Percentiles rank a stretch among this genome's conserved stretches.
phyloP scores from a whole-genome alignment of 2,329 filamentous ascomycete genomes.

The Cytospora paraplurivora region DNA sequence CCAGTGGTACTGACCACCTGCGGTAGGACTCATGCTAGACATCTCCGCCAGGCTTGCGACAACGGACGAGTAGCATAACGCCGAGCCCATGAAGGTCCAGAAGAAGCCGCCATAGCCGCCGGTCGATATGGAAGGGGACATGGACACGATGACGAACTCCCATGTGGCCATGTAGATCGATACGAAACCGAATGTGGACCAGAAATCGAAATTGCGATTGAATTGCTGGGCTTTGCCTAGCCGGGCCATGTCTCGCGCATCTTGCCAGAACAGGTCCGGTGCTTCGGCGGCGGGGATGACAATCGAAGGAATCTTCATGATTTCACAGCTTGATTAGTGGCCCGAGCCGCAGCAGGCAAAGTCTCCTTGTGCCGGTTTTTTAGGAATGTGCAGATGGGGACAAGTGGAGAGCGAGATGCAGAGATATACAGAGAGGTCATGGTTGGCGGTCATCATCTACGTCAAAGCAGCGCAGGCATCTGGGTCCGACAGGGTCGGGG shows the following conservation, averaged over 20 bases:
- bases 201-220: slow-evolving; percentile 30
- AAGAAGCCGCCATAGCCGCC: slow-evolving; percentile 33
- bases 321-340: not conserved
- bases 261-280: not conserved
- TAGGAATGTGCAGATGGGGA: not conserved
- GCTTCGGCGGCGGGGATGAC: slow-evolving; percentile 10
- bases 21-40: slow-evolving; percentile 26
- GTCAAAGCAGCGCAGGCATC: not conserved
- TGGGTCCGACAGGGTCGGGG: slow-evolving; percentile 1
- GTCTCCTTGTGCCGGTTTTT: not conserved
- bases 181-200: slow-evolving; percentile 32
- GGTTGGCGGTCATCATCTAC: not conserved
- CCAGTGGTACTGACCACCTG: slow-evolving; percentile 28
- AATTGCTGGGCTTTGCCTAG: slow-evolving; percentile 31
- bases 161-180: slow-evolving; percentile 35
- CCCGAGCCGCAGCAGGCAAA: not conserved
- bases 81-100: slow-evolving; percentile 32
- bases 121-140: slow-evolving; percentile 29
- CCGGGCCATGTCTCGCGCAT: slow-evolving; percentile 25
- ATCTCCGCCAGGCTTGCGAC: slow-evolving; percentile 27
- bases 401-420: not conserved
- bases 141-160: slow-evolving; percentile 32
- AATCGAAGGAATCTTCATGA: slow-evolving; percentile 10
- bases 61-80: slow-evolving; percentile 30
- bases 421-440: not conserved